phyloP scores from a whole-genome alignment of 2,329 filamentous ascomycete species.

The Cadophora luteo-olivacea region DNA sequence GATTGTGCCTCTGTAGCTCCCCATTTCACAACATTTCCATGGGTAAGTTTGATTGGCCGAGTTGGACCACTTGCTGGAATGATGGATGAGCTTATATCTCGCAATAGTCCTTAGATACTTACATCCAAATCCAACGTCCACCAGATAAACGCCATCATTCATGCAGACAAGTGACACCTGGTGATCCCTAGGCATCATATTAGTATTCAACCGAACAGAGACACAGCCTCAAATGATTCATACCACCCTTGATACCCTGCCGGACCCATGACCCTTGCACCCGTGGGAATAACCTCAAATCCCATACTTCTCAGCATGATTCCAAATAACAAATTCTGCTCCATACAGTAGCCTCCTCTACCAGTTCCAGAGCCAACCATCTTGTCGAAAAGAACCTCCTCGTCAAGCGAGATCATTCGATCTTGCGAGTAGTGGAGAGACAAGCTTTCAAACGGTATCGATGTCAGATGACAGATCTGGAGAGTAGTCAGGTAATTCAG shows the following conservation, averaged over 20 bases:
- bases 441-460: conserved; percentile 63
- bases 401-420: neutral
- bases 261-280: conserved; percentile 52
- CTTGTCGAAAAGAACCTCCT: conserved; percentile 56
- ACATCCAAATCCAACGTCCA: conserved; percentile 58
- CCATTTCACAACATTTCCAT: conserved; percentile 46
- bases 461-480: conserved; percentile 55
- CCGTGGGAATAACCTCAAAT: conserved; percentile 59
- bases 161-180: conserved; percentile 66
- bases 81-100: neutral
- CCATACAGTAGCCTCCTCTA: conserved; percentile 66
- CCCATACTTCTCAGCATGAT: conserved; percentile 56
- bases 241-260: conserved; percentile 55
- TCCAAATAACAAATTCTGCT: conserved; percentile 59
- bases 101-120: neutral
- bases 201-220: neutral
- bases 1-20: conserved; percentile 58
- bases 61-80: conserved; percentile 49
- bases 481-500: conserved; percentile 67
- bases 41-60: conserved; percentile 59
- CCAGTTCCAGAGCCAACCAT: conserved; percentile 51
- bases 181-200: conserved; percentile 52
- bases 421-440: conserved; percentile 55
- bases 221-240: conserved; percentile 24
- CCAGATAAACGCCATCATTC: conserved; percentile 52